These are phyloP conservation scores for Rhipidocladum racemiflorum DNA, from an alignment of 176 grass and related monocot genomes.

Conservation along the genomic window DNA sequence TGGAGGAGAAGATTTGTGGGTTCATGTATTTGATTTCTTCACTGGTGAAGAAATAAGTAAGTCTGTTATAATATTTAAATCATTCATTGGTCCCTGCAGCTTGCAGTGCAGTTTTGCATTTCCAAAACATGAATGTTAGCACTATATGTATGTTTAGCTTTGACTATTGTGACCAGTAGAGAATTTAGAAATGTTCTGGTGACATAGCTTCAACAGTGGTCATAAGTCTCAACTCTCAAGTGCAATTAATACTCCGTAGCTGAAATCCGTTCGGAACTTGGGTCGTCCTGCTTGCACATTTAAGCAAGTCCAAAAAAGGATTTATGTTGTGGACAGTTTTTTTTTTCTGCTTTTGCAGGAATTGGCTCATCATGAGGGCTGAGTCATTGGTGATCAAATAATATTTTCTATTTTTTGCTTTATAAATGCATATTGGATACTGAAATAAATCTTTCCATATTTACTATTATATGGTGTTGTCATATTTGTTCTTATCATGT, in stretches of 20 bases:
- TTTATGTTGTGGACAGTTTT: neutral
- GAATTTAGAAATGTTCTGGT: neutral
- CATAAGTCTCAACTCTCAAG: neutral
- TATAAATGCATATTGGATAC: neutral
- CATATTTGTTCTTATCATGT: neutral
- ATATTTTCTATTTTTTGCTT: neutral
- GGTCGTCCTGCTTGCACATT: neutral
- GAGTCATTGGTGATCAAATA: neutral
- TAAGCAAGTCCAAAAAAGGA: neutral
- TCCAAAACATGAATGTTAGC: neutral
- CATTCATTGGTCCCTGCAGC: neutral
- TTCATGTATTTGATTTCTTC: constrained; percentile 89
- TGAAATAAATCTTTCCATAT: neutral
- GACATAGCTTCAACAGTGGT: neutral
- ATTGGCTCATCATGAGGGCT: neutral
- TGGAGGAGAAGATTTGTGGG: constrained; percentile 98
- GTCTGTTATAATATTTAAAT: neutral
- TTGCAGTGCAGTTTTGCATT: neutral
- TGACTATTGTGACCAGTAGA: neutral
- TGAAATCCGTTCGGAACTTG: neutral
- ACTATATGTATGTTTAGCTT: neutral
- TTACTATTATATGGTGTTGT: neutral
- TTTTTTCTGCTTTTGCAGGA: neutral
- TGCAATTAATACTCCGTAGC: neutral
- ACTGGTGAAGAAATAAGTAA: constrained; percentile 97